Evolutionary conservation across 768 basidiomycete genomes (phyloP).

Genomic region (Kwoniella shandongensis): DNA sequence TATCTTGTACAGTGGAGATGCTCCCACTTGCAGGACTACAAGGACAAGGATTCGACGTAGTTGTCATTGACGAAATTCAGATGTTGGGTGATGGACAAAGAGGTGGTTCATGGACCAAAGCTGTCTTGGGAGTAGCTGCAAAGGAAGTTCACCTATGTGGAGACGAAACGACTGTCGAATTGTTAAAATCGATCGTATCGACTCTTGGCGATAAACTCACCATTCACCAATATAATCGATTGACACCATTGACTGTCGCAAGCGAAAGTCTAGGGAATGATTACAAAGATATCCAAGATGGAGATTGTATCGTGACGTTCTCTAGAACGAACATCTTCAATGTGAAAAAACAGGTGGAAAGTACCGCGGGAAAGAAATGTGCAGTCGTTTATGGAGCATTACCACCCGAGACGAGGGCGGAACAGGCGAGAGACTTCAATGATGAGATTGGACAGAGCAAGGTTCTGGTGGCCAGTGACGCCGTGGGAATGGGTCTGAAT

Average conservation of each 20-base stretch:
- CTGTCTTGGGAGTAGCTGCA: slow-evolving; percentile 73
- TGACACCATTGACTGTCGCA: slow-evolving; percentile 78
- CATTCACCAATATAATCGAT: slow-evolving; percentile 78
- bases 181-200: slow-evolving; percentile 65
- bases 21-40: slow-evolving; percentile 52
- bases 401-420: slow-evolving; percentile 85
- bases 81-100: slow-evolving; percentile 79
- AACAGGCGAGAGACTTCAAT: slow-evolving; percentile 92
- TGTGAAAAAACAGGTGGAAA: slow-evolving; percentile 71
- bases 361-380: slow-evolving; percentile 70
- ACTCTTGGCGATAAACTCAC: slow-evolving; percentile 79
- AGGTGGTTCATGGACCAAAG: slow-evolving; percentile 78
- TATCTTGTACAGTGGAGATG: slow-evolving; percentile 97
- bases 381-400: slow-evolving; percentile 90
- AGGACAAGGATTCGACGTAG: slow-evolving; percentile 63
- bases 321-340: slow-evolving; percentile 71
- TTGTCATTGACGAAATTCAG: slow-evolving; percentile 95
- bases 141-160: slow-evolving; percentile 91
- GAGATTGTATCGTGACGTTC: slow-evolving; percentile 91
- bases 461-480: slow-evolving; percentile 89
- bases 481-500: slow-evolving; percentile 96
- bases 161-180: slow-evolving; percentile 82
- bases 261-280: slow-evolving; percentile 65
- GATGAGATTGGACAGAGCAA: slow-evolving; percentile 77
- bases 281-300: slow-evolving; percentile 64